Conservation (phyloP, 2,329 filamentous ascomycete genomes). For the Fusarium sp. region DNA sequence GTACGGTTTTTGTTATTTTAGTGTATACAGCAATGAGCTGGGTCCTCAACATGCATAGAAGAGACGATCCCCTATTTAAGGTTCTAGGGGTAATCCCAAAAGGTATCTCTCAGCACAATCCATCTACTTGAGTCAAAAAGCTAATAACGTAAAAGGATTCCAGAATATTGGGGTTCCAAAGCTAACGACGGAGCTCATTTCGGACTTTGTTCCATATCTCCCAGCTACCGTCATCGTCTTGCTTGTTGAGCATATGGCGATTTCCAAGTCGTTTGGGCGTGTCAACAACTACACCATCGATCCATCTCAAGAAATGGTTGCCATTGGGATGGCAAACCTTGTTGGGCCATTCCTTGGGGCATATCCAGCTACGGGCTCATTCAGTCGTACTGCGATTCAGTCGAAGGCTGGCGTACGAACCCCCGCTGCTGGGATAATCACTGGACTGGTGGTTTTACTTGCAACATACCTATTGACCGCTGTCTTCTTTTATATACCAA, state of each 20-base stretch:
- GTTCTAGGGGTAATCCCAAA: constrained; percentile 82
- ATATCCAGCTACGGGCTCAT: constrained; percentile 94
- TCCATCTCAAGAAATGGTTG: constrained; percentile 94
- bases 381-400: constrained; percentile 96
- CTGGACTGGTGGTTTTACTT: constrained; percentile 83
- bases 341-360: constrained; percentile 91
- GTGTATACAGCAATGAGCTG: constrained; percentile 93
- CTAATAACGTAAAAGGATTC: constrained; percentile 66
- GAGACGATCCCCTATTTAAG: constrained; percentile 72
- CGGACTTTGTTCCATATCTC: constrained; percentile 74
- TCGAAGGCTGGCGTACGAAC: constrained; percentile 95
- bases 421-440: constrained; percentile 89
- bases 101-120: constrained; percentile 51
- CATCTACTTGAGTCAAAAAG: neutral
- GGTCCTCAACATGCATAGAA: constrained; percentile 77
- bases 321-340: constrained; percentile 90
- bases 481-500: constrained; percentile 94
- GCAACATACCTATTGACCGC: constrained; percentile 89
- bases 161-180: constrained; percentile 78
- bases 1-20: constrained; percentile 90
- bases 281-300: constrained; percentile 97
- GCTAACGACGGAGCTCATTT: constrained; percentile 73
- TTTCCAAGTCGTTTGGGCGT: constrained; percentile 94
- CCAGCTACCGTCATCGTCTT: constrained; percentile 93
- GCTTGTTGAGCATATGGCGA: constrained; percentile 95